Evolutionary conservation across 2,329 filamentous ascomycete genomes (phyloP), one percentile per base, ranked within the genome.

Genomic region (Phialemoniopsis sp.): DNA sequence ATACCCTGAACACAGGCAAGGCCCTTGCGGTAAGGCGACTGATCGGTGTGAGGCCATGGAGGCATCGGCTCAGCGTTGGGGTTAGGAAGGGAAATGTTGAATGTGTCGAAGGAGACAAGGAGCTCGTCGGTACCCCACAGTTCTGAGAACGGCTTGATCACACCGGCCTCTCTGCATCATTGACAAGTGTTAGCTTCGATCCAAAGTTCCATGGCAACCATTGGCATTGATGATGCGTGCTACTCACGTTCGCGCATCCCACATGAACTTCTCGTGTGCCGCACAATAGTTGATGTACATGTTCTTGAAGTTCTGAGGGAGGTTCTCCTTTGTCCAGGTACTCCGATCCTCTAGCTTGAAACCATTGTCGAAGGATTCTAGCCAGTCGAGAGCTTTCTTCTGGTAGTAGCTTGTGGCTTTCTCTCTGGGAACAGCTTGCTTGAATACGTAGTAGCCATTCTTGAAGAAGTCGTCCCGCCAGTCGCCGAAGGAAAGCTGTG

Each of bases 401-500:
- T 51, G 46, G 45, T 67, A 66, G n/a, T n/a, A n/a, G 4, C 46
- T 42, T 8, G 56, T 45, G 2, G 67, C 68, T 28, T 57, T 54
- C 14, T 66, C 65, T 5, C 44, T 49, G 0, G 67, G 62, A 30
- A 73, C 60, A 3, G 66, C 69, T 2, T 62, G 62, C 41, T 70
- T 72, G 39, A 73, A 51, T 8, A 73, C 58, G 1, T 62, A 62
- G 43, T 55, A 71, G 8, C 68, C 68, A 39, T 71, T 26, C 9
- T 43, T 43, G 18, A 43, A 29, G 9, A 53, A 47, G 19, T 64
- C 58, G 31, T 60, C 59, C 28, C 56, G 46, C 55, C 58, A 64
- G 50, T 62, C 60, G n/a, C n/a, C n/a, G n/a, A n/a, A n/a, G n/a
- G n/a, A n/a, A n/a, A n/a, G n/a, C n/a, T n/a, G n/a, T n/a, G n/a